Base-by-base conservation (phyloP, 768 basidiomycete genomes). In the Clitopilus hobsonii region DNA sequence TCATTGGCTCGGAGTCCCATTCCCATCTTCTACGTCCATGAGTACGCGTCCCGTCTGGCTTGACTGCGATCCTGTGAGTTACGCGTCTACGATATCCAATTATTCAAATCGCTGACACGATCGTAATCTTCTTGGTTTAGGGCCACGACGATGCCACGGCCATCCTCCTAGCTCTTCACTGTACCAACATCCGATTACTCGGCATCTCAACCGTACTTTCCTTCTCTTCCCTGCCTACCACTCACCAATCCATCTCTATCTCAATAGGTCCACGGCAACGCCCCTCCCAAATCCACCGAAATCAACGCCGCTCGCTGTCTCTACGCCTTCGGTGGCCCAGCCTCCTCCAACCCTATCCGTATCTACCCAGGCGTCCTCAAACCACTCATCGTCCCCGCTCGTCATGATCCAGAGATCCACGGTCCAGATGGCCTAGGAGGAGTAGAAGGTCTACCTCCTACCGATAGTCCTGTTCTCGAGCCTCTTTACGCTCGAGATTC, bases 101-200 rank as follows among this genome's bases (percentile, higher is more conserved):
- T n/a, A n/a, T n/a, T n/a, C n/a, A n/a, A n/a, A n/a, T n/a, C n/a
- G n/a, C n/a, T n/a, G n/a, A n/a, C n/a, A n/a, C n/a, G n/a, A n/a
- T n/a, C n/a, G n/a, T n/a, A n/a, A n/a, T n/a, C n/a, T 49, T 27
- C 8, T 41, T 45, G 18, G 16, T 20, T 47, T 51, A 91, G 89
- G 92, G 93, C 13, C 93, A 95, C 62, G 93, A 96, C 62, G 93
- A 95, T 71, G 94, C 89, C 4, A 85, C 84, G 10, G 91, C 91
- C 2, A 85, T 95, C 51, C 72, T 95, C 64, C 71, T 94, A 7
- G 91, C 90, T 3, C 64, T 88, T 4, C 82, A 91, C 59, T 77
- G 78, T 11, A 76, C 80, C 1, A 77, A 85, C 56, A 78, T 94
- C 54, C 68, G 78, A 30, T 80, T 96, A 18, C 69, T 93, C 5